Evolutionary conservation across 306 rosid species (phyloP).

Genomic region (Casuarina equisetifolia): DNA sequence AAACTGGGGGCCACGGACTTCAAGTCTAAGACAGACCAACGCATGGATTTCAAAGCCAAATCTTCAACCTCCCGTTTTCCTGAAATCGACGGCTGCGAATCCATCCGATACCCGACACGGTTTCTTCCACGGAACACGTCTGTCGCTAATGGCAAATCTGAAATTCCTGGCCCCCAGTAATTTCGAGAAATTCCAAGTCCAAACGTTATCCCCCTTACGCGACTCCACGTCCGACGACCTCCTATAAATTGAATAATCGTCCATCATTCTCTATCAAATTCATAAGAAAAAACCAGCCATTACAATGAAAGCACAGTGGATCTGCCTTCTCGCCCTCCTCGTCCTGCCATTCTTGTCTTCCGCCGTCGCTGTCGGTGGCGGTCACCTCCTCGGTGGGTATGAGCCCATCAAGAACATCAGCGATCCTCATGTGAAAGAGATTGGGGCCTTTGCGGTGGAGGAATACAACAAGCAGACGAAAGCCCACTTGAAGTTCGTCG

Average conservation of each 20-base stretch:
- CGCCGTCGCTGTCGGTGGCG: neutral
- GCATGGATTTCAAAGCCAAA: too few relatives aligned
- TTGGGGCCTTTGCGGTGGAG: constrained; percentile 48
- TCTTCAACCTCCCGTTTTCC: too few relatives aligned
- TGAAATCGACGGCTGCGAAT: too few relatives aligned
- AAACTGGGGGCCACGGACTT: too few relatives aligned
- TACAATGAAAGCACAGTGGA: constrained; percentile 25
- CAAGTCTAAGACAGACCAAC: too few relatives aligned
- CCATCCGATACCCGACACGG: too few relatives aligned
- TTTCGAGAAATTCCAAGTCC: neutral
- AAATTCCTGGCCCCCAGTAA: neutral
- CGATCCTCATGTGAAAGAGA: constrained; percentile 46
- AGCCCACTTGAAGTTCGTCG: constrained; percentile 23
- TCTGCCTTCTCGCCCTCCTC: constrained; percentile 22
- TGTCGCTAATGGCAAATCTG: too few relatives aligned
- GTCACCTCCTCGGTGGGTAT: constrained; percentile 27
- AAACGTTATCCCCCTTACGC: neutral
- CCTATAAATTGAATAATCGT: neutral
- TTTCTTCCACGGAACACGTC: too few relatives aligned
- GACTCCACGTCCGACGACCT: neutral
- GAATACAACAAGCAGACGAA: constrained; percentile 43
- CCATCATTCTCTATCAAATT: neutral
- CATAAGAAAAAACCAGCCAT: neutral
- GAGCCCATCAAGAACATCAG: constrained; percentile 36
- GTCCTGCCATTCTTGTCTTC: constrained; percentile 14